phyloP scores from a whole-genome alignment of 83 land plant genomes.

The Picea engelmannii region DNA sequence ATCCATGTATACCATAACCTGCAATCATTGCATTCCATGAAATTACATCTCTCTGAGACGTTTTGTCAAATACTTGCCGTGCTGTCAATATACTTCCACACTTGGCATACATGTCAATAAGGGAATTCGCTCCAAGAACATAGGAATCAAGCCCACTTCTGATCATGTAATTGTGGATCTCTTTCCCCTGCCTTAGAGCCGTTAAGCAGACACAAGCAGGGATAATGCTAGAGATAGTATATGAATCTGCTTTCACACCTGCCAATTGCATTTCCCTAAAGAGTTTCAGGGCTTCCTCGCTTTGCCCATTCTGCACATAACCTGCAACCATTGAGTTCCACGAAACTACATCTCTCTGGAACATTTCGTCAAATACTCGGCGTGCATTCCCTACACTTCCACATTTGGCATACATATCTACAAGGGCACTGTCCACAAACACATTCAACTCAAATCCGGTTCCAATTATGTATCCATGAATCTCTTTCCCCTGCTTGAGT shows the following conservation, averaged over 20 bases:
- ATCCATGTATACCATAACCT: conserved; percentile 20
- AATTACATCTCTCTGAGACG: conserved; percentile 32
- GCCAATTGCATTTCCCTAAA: conserved; percentile 32
- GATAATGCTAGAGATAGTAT: conserved; percentile 31
- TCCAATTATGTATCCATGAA: conserved; percentile 33
- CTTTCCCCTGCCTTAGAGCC: conserved; percentile 23
- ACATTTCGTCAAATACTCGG: conserved; percentile 40
- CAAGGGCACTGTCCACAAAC: conserved; percentile 25
- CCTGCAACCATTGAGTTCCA: conserved; percentile 54
- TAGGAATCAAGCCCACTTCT: conserved; percentile 25
- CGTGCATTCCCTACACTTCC: conserved; percentile 30
- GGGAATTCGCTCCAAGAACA: conserved; percentile 40
- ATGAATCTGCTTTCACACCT: conserved; percentile 32
- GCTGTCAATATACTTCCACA: conserved; percentile 36
- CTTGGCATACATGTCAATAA: conserved; percentile 62
- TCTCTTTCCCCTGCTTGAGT: conserved; percentile 21
- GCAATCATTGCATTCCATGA: conserved; percentile 47
- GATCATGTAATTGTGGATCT: conserved; percentile 33
- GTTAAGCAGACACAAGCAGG: conserved; percentile 39
- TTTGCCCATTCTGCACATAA: conserved; percentile 25
- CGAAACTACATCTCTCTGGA: conserved; percentile 35
- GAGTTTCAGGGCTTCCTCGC: conserved; percentile 25
- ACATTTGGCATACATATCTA: conserved; percentile 63
- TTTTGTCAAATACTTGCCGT: conserved; percentile 32
- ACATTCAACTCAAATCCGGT: conserved; percentile 16